Evolutionary conservation across 768 basidiomycete genomes (phyloP).

Genomic region (Melanogaster broomeanus): DNA sequence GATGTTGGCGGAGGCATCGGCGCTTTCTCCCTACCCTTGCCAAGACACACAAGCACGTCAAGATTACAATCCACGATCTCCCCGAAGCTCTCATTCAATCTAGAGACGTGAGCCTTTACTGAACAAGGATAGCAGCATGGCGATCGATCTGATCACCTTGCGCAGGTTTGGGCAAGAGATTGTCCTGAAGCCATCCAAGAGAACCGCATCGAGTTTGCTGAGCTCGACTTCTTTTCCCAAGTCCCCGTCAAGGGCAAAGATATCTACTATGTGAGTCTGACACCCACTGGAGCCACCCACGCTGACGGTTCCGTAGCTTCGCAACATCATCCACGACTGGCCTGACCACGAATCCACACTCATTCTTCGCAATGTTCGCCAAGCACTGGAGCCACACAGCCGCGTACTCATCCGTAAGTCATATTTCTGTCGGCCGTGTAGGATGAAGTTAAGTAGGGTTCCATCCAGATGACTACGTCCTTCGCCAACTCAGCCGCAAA

Average conservation of each 20-base stretch:
- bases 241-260: constrained; percentile 26
- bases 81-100: constrained; percentile 24
- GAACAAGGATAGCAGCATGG: no score
- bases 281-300: background rate
- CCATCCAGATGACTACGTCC: constrained; percentile 24
- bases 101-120: constrained; percentile 6
- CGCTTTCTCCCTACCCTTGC: constrained; percentile 30
- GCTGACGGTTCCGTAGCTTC: constrained; percentile 8
- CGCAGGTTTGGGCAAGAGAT: constrained; percentile 24
- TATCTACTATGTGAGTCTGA: constrained; percentile 34
- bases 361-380: constrained; percentile 27
- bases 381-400: constrained; percentile 22
- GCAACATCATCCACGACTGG: constrained; percentile 30
- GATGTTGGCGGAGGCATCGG: constrained; percentile 40
- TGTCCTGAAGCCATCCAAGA: constrained; percentile 26
- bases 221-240: constrained; percentile 32
- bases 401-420: constrained; percentile 32
- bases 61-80: constrained; percentile 34
- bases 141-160: background rate
- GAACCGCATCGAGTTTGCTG: constrained; percentile 28
- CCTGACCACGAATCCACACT: constrained; percentile 19
- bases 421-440: no score
- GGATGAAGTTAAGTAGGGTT: background rate
- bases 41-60: constrained; percentile 28
- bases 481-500: constrained; percentile 15